Percentiles rank a stretch among this genome's conserved stretches.
Evolutionary conservation across 495 filamentous ascomycete species (phyloP).

Genomic region (Echria macrotheca): DNA sequence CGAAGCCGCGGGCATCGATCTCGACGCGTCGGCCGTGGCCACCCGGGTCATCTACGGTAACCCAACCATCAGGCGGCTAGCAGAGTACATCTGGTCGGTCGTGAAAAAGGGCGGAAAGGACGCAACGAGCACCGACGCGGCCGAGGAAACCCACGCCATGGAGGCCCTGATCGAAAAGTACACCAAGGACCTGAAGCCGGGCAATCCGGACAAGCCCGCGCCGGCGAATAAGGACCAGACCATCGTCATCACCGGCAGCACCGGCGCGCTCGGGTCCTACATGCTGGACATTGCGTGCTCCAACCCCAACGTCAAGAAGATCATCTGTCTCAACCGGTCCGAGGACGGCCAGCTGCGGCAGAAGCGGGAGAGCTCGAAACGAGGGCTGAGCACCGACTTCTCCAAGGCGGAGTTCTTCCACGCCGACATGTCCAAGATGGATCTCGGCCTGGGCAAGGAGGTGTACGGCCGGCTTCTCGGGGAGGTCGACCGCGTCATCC

Average conservation of each 20-base stretch:
- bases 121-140: conserved; percentile 2
- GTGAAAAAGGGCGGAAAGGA: conserved; percentile 16
- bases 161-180: conserved; percentile 35
- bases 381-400: conserved; percentile 33
- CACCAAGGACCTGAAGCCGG: conserved; percentile 26
- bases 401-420: conserved; percentile 45
- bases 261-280: conserved; percentile 55
- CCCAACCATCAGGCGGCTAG: conserved; percentile 31
- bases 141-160: conserved; percentile 28
- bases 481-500: conserved; percentile 47
- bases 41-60: conserved; percentile 38
- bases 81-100: conserved; percentile 25
- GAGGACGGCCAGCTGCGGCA: conserved; percentile 35
- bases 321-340: conserved; percentile 53
- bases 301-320: conserved; percentile 36
- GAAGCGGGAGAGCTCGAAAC: conserved; percentile 19
- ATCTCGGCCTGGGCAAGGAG: conserved; percentile 39
- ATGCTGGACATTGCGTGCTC: conserved; percentile 41
- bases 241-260: conserved; percentile 55
- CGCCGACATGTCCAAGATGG: conserved; percentile 39
- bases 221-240: conserved; percentile 34
- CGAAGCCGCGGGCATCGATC: conserved; percentile 20
- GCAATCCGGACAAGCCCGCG: conserved; percentile 22
- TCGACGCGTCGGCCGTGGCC: conserved; percentile 28
- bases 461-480: conserved; percentile 34